Percentiles rank a stretch among this genome's conserved stretches.
Evolutionary conservation across 2,329 filamentous ascomycete genomes (phyloP).

Genomic region (Tricladium varicosporioides): DNA sequence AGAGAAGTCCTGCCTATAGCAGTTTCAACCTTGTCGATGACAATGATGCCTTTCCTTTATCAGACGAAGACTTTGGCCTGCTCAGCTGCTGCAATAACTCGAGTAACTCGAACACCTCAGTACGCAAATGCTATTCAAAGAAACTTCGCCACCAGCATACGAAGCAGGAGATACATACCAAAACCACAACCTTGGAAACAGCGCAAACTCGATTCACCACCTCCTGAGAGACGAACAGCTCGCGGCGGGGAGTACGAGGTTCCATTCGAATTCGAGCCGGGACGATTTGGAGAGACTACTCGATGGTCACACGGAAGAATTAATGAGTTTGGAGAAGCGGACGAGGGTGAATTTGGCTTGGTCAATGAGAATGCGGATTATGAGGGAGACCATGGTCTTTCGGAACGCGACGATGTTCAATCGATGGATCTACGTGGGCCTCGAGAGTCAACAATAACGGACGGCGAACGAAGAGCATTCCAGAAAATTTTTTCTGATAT

Average conservation of each 20-base stretch:
- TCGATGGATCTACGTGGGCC: conserved; percentile 19
- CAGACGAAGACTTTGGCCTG: conserved; percentile 62
- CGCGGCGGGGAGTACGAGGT: not conserved
- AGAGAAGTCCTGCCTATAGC: too few species aligned
- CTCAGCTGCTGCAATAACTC: conserved; percentile 24
- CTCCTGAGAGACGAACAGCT: too few species aligned
- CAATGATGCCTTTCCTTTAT: conserved; percentile 67
- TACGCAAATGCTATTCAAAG: not conserved
- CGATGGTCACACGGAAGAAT: not conserved
- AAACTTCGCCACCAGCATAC: not conserved
- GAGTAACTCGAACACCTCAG: not conserved
- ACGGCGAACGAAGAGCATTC: conserved; percentile 48
- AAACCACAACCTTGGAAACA: too few species aligned
- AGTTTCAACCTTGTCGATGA: conserved; percentile 18
- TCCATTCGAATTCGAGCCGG: not conserved
- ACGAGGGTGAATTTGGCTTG: conserved; percentile 3
- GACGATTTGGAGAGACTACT: not conserved
- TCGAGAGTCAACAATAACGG: conserved; percentile 53
- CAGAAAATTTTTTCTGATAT: conserved; percentile 59
- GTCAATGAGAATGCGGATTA: conserved; percentile 13
- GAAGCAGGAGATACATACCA: not conserved
- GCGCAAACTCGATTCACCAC: too few species aligned
- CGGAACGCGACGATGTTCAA: conserved; percentile 13
- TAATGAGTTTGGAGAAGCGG: conserved; percentile 11
- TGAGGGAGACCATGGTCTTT: not conserved